phyloP scores from a whole-genome alignment of 2,329 filamentous ascomycete genomes.

The Diplodia seriata region DNA sequence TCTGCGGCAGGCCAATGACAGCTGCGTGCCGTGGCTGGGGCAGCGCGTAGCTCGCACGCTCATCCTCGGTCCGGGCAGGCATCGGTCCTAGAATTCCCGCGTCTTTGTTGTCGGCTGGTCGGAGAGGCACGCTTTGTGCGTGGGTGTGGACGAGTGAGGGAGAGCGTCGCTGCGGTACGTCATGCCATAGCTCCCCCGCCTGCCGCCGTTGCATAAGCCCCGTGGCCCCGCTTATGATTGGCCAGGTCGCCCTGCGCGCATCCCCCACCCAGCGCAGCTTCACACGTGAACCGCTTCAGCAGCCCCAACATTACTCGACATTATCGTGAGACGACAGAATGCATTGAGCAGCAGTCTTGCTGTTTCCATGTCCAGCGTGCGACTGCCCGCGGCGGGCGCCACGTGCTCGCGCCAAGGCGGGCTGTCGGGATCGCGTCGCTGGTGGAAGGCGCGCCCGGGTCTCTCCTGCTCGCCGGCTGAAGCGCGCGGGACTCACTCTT shows the following conservation, averaged over 20 bases:
- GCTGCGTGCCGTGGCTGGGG: slow-evolving; percentile 7
- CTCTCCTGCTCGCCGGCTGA: slow-evolving; percentile 1
- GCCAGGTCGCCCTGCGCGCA: not conserved
- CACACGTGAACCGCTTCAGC: not conserved
- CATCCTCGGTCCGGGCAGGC: slow-evolving; percentile 17
- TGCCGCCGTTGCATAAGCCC: slow-evolving; percentile 6
- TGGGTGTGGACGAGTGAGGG: not conserved
- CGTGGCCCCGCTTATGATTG: slow-evolving; percentile 6
- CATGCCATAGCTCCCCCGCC: slow-evolving; percentile 9
- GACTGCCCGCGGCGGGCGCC: not conserved
- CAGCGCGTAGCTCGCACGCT: not conserved
- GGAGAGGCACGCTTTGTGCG: slow-evolving; percentile 15
- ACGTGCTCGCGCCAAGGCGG: slow-evolving; percentile 15
- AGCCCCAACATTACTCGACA: not conserved
- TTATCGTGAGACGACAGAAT: not conserved
- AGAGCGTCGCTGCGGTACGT: not conserved
- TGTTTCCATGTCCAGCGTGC: too few species aligned
- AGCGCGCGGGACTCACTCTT: not conserved
- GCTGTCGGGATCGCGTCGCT: not conserved
- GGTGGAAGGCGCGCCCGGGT: not conserved
- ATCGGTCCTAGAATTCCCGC: slow-evolving; percentile 19
- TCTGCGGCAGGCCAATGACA: slow-evolving; percentile 1
- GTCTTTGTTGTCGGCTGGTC: slow-evolving; percentile 20
- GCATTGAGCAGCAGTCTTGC: not conserved
- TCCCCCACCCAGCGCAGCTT: not conserved